These are phyloP conservation scores for Coniochaeta sp. DNA, from an alignment of 2,329 filamentous ascomycete species.

Conservation along the genomic window DNA sequence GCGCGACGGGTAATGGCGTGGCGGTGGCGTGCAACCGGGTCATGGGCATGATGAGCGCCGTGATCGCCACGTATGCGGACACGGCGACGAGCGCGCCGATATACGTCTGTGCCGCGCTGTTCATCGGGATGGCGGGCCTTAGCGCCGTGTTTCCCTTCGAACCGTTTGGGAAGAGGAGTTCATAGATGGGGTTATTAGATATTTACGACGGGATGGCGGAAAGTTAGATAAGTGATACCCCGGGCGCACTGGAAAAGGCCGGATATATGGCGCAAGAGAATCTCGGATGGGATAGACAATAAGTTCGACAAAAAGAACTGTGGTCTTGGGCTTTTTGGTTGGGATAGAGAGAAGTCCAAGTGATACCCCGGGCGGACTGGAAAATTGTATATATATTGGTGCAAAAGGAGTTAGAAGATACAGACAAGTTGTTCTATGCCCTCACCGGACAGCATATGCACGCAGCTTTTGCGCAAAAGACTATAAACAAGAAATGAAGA, in stretches of 20 bases:
- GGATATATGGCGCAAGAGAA: no score
- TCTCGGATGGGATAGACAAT: no score
- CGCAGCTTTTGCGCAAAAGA: not conserved
- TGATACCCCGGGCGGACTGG: not conserved
- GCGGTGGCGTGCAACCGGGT: slow-evolving; percentile 64
- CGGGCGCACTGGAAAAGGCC: no score
- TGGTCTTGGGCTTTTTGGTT: no score
- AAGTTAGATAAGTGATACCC: not conserved
- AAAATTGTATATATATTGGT: not conserved
- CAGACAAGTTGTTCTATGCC: not conserved
- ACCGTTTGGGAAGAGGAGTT: slow-evolving; percentile 1
- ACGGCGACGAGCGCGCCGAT: slow-evolving; percentile 57
- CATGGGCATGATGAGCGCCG: slow-evolving; percentile 67
- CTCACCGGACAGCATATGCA: not conserved
- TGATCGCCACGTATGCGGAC: slow-evolving; percentile 56
- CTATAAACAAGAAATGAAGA: not conserved
- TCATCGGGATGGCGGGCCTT: not conserved
- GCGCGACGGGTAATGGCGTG: slow-evolving; percentile 69
- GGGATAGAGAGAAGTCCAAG: no score
- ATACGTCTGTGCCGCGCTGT: slow-evolving; percentile 52
- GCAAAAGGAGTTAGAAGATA: not conserved
- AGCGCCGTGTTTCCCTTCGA: not conserved
- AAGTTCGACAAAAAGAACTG: no score
- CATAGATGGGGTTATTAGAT: not conserved
- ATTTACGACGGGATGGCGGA: not conserved